Conservation (phyloP, 2,329 filamentous ascomycete species). For the Aureobasidium leucospermi region DNA sequence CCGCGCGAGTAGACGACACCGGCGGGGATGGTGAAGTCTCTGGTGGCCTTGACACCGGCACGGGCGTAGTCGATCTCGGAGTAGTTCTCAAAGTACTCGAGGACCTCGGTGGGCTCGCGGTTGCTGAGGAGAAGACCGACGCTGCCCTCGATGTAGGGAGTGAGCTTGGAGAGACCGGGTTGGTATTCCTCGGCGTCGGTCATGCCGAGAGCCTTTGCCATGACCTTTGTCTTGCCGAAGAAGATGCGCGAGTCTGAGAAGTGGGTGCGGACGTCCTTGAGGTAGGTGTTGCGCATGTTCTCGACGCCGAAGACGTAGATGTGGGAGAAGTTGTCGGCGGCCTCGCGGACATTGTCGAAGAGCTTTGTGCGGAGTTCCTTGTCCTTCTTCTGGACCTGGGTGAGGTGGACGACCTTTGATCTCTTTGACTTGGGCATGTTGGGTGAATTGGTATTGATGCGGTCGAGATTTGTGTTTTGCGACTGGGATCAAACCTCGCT, state of each 20-base stretch:
- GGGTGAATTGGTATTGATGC: constrained; percentile 16
- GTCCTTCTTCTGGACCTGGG: constrained; percentile 87
- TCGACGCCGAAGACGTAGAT: constrained; percentile 91
- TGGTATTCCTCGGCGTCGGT: constrained; percentile 66
- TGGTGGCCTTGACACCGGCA: constrained; percentile 67
- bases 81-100: constrained; percentile 65
- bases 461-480: neutral
- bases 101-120: constrained; percentile 59
- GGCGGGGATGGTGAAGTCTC: constrained; percentile 71
- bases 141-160: constrained; percentile 65
- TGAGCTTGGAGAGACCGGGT: constrained; percentile 65
- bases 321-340: constrained; percentile 76
- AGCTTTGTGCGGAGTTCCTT: constrained; percentile 83
- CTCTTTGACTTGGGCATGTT: constrained; percentile 96
- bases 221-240: constrained; percentile 99
- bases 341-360: constrained; percentile 80
- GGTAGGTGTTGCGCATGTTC: constrained; percentile 96
- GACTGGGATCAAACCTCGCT: neutral
- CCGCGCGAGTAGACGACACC: constrained; percentile 73
- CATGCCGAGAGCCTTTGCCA: constrained; percentile 86
- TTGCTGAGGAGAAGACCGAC: constrained; percentile 89
- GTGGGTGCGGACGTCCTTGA: constrained; percentile 83
- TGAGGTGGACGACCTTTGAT: constrained; percentile 79
- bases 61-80: constrained; percentile 82
- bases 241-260: constrained; percentile 84